Evolutionary conservation across 192 early-diverging fungal genomes (phyloP), one percentile per base, ranked within the genome.

Genomic region (Chytriomyces confervae): DNA sequence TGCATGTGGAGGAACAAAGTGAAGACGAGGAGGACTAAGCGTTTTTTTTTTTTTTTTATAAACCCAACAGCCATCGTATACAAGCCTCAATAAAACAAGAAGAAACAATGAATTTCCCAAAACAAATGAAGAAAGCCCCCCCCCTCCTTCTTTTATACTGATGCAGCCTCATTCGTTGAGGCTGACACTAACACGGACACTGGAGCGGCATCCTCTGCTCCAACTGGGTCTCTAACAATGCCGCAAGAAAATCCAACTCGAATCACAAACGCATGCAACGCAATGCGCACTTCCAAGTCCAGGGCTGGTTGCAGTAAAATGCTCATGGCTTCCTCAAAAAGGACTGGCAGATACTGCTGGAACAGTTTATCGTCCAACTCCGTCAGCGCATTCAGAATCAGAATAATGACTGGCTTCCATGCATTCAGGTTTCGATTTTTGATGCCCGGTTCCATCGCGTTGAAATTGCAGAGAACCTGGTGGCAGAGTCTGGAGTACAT

Each of bases 351-450:
- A 72, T 86, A 77, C 69, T 80, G 67, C 23, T 71, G n/a, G 73
- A 89, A 89, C 84, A 86, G 66, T 65, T 84, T 77, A 72, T 89
- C 87, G 75, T 86, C 79, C 60, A 91, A 75, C 36, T 86, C 78
- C 7, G 84, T 50, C 45, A 90, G 50, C 11, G 84, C 82, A 36
- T 84, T 86, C 50, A 74, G 44, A 49, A 74, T 74, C 11, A 74
- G 62, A 62, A 74, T 62, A 7, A 92, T 81, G 0, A 91, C 86
- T 49, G 91, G 88, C 61, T 85, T 85, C 91, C 91, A 92, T 18
- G 90, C 87, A 65, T 76, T 66, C 60, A 91, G 82, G 57, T 90
- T 90, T 45, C 86, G 77, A 11, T 83, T 77, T 68, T 89, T 87
- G 65, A 83, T 82, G 13, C 72, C 66, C 61, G 82, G 85, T 65